phyloP scores from a whole-genome alignment of 2,329 filamentous ascomycete species.

The Colletotrichum eleusines region DNA sequence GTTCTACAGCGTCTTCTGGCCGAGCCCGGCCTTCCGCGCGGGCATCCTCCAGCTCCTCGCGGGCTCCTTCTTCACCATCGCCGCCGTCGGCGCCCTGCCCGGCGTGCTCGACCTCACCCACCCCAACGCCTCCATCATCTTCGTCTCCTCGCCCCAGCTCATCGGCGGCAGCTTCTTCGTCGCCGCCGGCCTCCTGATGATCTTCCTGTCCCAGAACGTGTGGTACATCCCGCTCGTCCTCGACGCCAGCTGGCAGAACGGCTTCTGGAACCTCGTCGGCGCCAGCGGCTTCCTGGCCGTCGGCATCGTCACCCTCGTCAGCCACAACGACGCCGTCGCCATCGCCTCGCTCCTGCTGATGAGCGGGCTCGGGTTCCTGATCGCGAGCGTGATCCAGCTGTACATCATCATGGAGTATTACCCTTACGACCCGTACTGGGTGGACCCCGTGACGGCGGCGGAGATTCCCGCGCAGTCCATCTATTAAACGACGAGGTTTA shows the following conservation, averaged over 20 bases:
- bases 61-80: conserved; percentile 27
- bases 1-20: conserved; percentile 19
- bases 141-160: conserved; percentile 33
- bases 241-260: conserved; percentile 38
- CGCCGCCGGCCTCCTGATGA: conserved; percentile 24
- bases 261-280: conserved; percentile 37
- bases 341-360: conserved; percentile 28
- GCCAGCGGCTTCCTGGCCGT: conserved; percentile 29
- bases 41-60: conserved; percentile 34
- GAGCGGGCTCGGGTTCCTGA: conserved; percentile 24
- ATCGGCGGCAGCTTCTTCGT: conserved; percentile 36
- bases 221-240: conserved; percentile 28
- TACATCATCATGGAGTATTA: conserved; percentile 41
- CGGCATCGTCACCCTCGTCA: conserved; percentile 25
- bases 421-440: conserved; percentile 27
- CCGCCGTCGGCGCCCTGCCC: conserved; percentile 24
- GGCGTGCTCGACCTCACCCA: conserved; percentile 37
- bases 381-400: conserved; percentile 36
- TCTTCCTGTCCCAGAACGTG: conserved; percentile 33
- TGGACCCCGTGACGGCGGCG: conserved; percentile 12
- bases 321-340: conserved; percentile 12
- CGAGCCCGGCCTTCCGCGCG: conserved; percentile 27
- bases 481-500: conserved; percentile 22
- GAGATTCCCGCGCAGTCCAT: conserved; percentile 38
- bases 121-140: conserved; percentile 25